A percentile compares a stretch with the other conserved stretches of the same genome.
These are phyloP conservation scores for Neoascochyta sp. DNA, from an alignment of 2,329 filamentous ascomycete genomes.

Conservation along the genomic window DNA sequence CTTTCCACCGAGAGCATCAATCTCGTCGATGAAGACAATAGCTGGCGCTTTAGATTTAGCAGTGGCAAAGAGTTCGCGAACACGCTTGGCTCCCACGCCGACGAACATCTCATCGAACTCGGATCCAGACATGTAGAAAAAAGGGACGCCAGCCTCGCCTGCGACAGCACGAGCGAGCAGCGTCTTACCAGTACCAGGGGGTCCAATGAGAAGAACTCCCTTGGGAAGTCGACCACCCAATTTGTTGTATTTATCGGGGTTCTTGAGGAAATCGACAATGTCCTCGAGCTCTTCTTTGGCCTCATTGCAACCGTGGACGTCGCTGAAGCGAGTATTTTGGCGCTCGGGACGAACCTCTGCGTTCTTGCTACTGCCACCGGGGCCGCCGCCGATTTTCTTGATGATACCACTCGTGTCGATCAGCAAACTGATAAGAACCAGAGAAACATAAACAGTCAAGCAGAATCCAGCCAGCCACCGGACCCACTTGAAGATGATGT, in stretches of 20 bases:
- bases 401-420: constrained; percentile 77
- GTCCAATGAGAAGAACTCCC: constrained; percentile 89
- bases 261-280: constrained; percentile 91
- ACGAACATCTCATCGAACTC: constrained; percentile 99
- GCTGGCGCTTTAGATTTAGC: constrained; percentile 82
- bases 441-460: constrained; percentile 71
- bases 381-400: constrained; percentile 69
- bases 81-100: constrained; percentile 91
- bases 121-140: constrained; percentile 99
- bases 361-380: too few relatives aligned
- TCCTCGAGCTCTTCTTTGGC: constrained; percentile 98
- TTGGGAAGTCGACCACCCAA: constrained; percentile 96
- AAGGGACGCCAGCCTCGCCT: constrained; percentile 93
- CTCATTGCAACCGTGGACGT: constrained; percentile 96
- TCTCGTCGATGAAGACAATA: constrained; percentile 93
- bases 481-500: constrained; percentile 82
- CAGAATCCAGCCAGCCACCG: constrained; percentile 79
- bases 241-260: constrained; percentile 87
- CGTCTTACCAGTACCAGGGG: constrained; percentile 96
- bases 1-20: constrained; percentile 92
- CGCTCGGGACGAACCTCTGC: constrained; percentile 89
- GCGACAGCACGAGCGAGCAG: constrained; percentile 92
- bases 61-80: constrained; percentile 83
- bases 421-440: constrained; percentile 75
- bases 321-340: constrained; percentile 84